These are phyloP conservation scores for Trametes cubensis DNA, from an alignment of 768 basidiomycete species.

Conservation along the genomic window DNA sequence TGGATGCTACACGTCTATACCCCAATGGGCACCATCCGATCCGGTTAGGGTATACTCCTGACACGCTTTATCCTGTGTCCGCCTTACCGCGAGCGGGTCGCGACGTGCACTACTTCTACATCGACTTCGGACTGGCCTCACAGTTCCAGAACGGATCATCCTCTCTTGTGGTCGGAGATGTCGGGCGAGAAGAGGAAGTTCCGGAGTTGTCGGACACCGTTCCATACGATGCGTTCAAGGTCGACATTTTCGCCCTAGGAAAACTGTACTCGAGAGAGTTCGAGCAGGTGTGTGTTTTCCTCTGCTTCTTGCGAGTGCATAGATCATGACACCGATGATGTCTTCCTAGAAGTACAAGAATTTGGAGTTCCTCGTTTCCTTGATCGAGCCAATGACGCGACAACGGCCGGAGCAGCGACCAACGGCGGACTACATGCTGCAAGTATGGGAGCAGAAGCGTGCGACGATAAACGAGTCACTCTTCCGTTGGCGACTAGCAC, in stretches of 20 bases:
- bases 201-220: conserved; percentile 26
- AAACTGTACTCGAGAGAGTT: conserved; percentile 28
- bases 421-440: not conserved
- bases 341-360: conserved; percentile 11
- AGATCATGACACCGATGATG: too few relatives aligned
- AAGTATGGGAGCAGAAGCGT: not conserved
- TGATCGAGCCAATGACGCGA: conserved; percentile 23
- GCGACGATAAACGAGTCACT: not conserved
- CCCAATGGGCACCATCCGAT: conserved; percentile 30
- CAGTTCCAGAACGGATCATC: conserved; percentile 21
- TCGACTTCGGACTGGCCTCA: conserved; percentile 29
- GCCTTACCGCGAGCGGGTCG: conserved; percentile 37
- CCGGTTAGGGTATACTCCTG: conserved; percentile 34
- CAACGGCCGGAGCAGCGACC: conserved; percentile 11
- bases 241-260: conserved; percentile 28
- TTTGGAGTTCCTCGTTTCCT: conserved; percentile 11
- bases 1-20: conserved; percentile 25
- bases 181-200: conserved; percentile 27
- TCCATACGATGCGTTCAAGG: conserved; percentile 29
- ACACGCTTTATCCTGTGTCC: conserved; percentile 34
- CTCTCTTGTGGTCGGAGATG: conserved; percentile 13
- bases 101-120: conserved; percentile 36
- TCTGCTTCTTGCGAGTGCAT: too few relatives aligned
- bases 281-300: not conserved
- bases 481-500: conserved; percentile 18